Conservation (phyloP, 176 grass and related monocot genomes). For the Typha latifolia region DNA sequence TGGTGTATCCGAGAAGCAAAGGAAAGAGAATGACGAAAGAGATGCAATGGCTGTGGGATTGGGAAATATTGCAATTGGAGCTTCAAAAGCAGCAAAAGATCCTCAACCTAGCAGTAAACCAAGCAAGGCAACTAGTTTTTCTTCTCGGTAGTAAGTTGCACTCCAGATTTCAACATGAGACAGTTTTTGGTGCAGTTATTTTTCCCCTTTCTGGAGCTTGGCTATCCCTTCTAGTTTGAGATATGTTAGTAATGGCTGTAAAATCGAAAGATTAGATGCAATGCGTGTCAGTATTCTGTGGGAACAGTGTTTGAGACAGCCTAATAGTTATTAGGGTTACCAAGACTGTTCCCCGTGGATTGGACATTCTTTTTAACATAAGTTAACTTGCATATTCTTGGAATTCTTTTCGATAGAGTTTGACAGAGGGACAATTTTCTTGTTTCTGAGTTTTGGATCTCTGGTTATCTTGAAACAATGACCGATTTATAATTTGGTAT, state of each 20-base stretch:
- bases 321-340: conserved; percentile 16
- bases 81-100: conserved; percentile 33
- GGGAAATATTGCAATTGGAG: conserved; percentile 72
- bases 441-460: no score
- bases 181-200: conserved; percentile 11
- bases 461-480: no score
- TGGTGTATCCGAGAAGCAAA: conserved; percentile 41
- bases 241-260: conserved; percentile 24
- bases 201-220: conserved; percentile 7
- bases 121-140: conserved; percentile 31
- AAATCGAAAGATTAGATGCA: conserved; percentile 19
- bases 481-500: no score
- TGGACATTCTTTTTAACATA: conserved; percentile 65
- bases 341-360: conserved; percentile 2
- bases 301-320: no score
- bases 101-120: conserved; percentile 26
- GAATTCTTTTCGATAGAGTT: conserved; percentile 10
- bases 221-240: conserved; percentile 6
- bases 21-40: conserved; percentile 66
- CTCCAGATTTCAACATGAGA: conserved; percentile 5
- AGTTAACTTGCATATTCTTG: conserved; percentile 29
- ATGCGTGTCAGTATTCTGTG: conserved; percentile 15
- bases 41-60: conserved; percentile 75
- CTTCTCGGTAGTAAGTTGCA: conserved; percentile 50
- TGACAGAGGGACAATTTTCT: background rate